phyloP scores from a whole-genome alignment of 768 basidiomycete species.

The Hygrocybe coccinea region DNA sequence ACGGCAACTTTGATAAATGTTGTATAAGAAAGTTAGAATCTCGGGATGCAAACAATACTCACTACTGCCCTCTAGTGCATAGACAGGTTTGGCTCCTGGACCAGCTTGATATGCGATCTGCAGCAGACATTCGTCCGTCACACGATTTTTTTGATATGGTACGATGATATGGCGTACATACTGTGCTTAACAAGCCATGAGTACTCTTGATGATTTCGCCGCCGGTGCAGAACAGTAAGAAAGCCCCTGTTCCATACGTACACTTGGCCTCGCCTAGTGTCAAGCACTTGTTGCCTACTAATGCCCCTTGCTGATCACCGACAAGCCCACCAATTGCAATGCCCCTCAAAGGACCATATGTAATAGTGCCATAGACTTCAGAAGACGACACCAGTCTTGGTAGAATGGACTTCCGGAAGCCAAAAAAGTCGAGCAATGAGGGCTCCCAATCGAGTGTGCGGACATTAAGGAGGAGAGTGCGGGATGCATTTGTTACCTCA shows the following conservation, averaged over 20 bases:
- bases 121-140: background rate
- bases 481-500: slow-evolving; percentile 94
- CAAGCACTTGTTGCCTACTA: slow-evolving; percentile 95
- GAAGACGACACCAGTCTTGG: slow-evolving; percentile 88
- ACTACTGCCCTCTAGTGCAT: slow-evolving; percentile 94
- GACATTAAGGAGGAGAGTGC: slow-evolving; percentile 88
- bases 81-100: slow-evolving; percentile 69
- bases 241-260: slow-evolving; percentile 96
- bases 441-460: slow-evolving; percentile 78
- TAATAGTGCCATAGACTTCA: slow-evolving; percentile 82
- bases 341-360: slow-evolving; percentile 60
- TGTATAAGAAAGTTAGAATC: background rate
- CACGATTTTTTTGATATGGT: background rate
- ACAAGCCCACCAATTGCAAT: slow-evolving; percentile 87
- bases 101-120: slow-evolving; percentile 91
- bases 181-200: slow-evolving; percentile 87
- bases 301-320: slow-evolving; percentile 97
- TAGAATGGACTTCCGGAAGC: slow-evolving; percentile 67
- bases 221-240: slow-evolving; percentile 93
- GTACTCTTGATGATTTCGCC: slow-evolving; percentile 76
- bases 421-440: slow-evolving; percentile 82
- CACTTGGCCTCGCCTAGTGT: slow-evolving; percentile 92
- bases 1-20: slow-evolving; percentile 65
- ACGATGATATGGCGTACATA: slow-evolving; percentile 36
- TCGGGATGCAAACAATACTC: slow-evolving; percentile 28